A percentile compares a stretch with the other conserved stretches of the same genome.
These are phyloP conservation scores for Nidularia pulvinata DNA, from an alignment of 768 basidiomycete genomes.

Conservation along the genomic window DNA sequence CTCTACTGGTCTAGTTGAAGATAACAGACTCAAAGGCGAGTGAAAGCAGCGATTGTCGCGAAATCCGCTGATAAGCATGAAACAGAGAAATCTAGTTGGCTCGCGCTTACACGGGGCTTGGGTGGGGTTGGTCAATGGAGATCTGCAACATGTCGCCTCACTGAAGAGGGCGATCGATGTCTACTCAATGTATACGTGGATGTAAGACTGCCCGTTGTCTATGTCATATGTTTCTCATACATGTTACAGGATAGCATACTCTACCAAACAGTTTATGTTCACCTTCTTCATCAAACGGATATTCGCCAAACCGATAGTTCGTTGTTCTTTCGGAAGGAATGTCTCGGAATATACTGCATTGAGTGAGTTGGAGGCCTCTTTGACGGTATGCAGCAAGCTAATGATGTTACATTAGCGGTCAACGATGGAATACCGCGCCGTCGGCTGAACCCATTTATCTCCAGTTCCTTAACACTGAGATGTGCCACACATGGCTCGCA, in stretches of 20 bases:
- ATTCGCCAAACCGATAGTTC: slow-evolving; percentile 78
- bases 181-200: slow-evolving; percentile 76
- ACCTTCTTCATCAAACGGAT: slow-evolving; percentile 77
- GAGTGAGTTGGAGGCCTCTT: slow-evolving; percentile 38
- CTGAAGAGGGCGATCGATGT: slow-evolving; percentile 67
- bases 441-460: slow-evolving; percentile 72
- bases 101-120: slow-evolving; percentile 51
- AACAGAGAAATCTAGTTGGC: slow-evolving; percentile 76
- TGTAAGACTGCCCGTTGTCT: slow-evolving; percentile 32
- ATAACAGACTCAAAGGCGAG: slow-evolving; percentile 64
- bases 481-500: slow-evolving; percentile 74
- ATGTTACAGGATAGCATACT: slow-evolving; percentile 64
- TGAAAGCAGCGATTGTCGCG: background rate
- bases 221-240: background rate
- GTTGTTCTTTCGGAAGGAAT: slow-evolving; percentile 75
- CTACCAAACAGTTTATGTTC: slow-evolving; percentile 73
- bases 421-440: slow-evolving; percentile 54
- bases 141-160: slow-evolving; percentile 67
- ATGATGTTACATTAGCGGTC: slow-evolving; percentile 36
- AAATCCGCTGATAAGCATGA: slow-evolving; percentile 1
- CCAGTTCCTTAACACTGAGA: slow-evolving; percentile 64
- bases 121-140: slow-evolving; percentile 67
- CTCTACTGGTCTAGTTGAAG: slow-evolving; percentile 34
- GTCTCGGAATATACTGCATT: slow-evolving; percentile 67
- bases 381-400: background rate